Base-by-base conservation (phyloP, 192 early-diverging fungal species). In the Cladochytrium replicatum region DNA sequence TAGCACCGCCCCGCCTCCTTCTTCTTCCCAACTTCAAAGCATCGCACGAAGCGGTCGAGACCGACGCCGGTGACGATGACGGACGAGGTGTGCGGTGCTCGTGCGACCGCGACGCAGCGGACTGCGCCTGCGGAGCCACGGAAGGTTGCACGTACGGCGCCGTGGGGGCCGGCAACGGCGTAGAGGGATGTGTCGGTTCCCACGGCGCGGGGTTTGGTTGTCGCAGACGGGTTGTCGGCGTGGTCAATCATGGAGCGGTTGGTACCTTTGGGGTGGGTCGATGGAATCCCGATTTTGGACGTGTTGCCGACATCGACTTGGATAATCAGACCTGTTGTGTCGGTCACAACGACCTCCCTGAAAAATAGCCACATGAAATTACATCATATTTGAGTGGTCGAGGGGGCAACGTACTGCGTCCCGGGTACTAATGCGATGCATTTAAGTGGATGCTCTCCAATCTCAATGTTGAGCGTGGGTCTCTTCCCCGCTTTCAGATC, bases 41-140 rank as follows among this genome's bases (percentile, higher is more conserved):
- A 75, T 8, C 87, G 78, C 43, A 91, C 46, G 42, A 81, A 84
- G 32, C 89, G 70, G 54, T 94, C 91, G 50, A 84, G 32, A 2
- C 82, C 78, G 5, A 81, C 87, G 7, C 2, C 88, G 31, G 17
- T 51, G 17, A 13, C 27, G 37, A 1, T 7, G 15, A 2, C 29
- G 41, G 21, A 32, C 38, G 3, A 31, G 31, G 19, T 41, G 39
- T 8, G 30, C 44, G 19, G 55, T 41, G 8, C 22, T 31, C n/a
- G 66, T 66, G 7, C n/a, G n/a, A n/a, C n/a, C n/a, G n/a, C n/a
- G n/a, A n/a, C n/a, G n/a, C n/a, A n/a, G n/a, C n/a, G n/a, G n/a
- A 74, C 61, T 8, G 71, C 65, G 15, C 71, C 71, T 5, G 67
- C 32, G 9, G 61, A 46, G 21, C 63, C 67, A 17, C 37, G 46